Conservation (phyloP, 352 stramenopile genomes). For the Phytopythium delawarense region DNA sequence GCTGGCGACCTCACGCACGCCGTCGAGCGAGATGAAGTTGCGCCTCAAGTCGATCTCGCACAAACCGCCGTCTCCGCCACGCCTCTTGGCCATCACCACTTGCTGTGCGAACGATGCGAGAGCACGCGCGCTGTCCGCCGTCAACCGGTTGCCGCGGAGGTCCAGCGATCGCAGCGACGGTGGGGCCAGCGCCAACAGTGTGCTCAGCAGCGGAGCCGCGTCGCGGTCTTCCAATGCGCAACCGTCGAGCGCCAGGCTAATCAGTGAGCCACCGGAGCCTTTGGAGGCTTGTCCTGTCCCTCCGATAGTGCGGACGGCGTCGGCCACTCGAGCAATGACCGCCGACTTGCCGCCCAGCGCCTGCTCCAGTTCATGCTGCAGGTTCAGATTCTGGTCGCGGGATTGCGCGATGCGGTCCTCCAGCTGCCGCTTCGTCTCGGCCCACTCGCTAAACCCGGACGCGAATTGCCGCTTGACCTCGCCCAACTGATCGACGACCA, state of each 20-base stretch:
- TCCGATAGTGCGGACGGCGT: constrained; percentile 10
- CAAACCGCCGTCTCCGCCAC: constrained; percentile 8
- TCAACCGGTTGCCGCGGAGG: constrained; percentile 56
- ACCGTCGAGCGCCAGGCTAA: constrained; percentile 4
- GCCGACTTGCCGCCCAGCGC: constrained; percentile 45
- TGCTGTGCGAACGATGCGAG: constrained; percentile 31
- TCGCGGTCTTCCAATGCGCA: constrained; percentile 42
- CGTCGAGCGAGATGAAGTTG: constrained; percentile 72
- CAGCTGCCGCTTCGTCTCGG: constrained; percentile 28
- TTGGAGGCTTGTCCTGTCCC: neutral
- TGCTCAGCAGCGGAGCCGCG: constrained; percentile 30
- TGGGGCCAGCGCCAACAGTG: constrained; percentile 22
- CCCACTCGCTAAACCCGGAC: constrained; percentile 24
- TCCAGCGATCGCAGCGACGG: constrained; percentile 33
- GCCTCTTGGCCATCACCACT: constrained; percentile 8
- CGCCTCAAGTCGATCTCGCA: constrained; percentile 55
- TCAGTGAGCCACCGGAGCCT: neutral
- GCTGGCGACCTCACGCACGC: constrained; percentile 47
- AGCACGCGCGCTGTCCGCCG: constrained; percentile 33
- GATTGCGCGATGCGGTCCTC: constrained; percentile 31
- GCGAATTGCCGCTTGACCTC: constrained; percentile 33
- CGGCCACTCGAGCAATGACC: constrained; percentile 31
- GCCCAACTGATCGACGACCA: constrained; percentile 42
- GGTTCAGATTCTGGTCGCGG: constrained; percentile 22
- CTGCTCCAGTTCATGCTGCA: constrained; percentile 35